Evolutionary conservation across 106 monocot genomes (phyloP), one percentile per base, ranked within the genome.

Genomic region (Xerophyta viscosa): DNA sequence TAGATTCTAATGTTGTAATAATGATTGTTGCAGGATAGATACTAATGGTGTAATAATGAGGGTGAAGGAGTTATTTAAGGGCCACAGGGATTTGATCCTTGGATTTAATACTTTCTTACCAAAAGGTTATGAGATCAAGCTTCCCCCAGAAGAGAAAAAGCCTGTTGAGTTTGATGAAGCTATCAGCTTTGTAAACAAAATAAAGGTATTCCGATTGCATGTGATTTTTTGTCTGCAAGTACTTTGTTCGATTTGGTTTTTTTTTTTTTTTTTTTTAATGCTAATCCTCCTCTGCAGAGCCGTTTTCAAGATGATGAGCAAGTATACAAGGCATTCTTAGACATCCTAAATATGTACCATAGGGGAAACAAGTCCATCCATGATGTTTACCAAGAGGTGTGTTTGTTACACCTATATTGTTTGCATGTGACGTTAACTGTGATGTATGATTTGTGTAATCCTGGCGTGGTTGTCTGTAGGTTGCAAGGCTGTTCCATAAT

Each of bases 321-420:
- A 54, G 85, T 96, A 6, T 96, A 98, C 67, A 98, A 98, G 69
- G 66, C 85, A 20, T 98, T 98, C 63, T 73, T 98, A 59, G 85
- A 89, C 69, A 89, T 98, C 55, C 78, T 98, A 24, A 89, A 98
- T 67, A 89, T 98, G 96, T 89, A 98, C 48, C 60, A 89, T 26
- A 81, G 79, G 64, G 96, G 89, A 42, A 81, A 74, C 54, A 98
- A 89, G 31, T 71, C 85, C 27, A 98, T 98, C 43, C 73, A 78
- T 28, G 96, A 98, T 46, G 96, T 98, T 37, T 98, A 86, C 43
- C 75, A 86, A 25, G 89, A 98, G 73, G 96, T 78, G 65, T 45
- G 56, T 49, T 22, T 5, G 17, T 1, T 46, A 46, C 20, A 19
- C 1, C 46, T 46, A 19, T 28, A 42, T 46, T 41, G 41, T 46